Conservation (phyloP, 2,329 filamentous ascomycete genomes). For the Penicillium sp. region DNA sequence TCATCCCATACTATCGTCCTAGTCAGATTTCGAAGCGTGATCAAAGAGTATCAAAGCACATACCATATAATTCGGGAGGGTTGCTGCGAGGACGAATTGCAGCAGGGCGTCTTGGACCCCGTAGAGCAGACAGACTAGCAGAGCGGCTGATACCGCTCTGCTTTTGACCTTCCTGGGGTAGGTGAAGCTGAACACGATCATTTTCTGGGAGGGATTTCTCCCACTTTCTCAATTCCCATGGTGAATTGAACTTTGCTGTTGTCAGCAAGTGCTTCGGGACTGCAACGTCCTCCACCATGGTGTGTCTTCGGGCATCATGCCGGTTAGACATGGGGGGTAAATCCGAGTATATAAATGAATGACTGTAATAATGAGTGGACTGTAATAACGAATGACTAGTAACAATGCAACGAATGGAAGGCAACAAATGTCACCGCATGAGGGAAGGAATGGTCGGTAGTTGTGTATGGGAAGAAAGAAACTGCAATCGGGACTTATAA, state of each 20-base stretch:
- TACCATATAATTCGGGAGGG: constrained; percentile 4
- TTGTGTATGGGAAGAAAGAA: not conserved
- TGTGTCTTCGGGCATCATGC: not conserved
- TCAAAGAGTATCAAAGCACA: not conserved
- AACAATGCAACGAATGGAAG: not conserved
- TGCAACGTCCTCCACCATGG: constrained; percentile 20
- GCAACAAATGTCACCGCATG: not conserved
- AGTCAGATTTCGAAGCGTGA: not conserved
- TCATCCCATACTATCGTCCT: not conserved
- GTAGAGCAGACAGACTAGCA: constrained; percentile 4
- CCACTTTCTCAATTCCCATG: constrained; percentile 19
- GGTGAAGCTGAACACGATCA: constrained; percentile 6
- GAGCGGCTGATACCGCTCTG: constrained; percentile 7
- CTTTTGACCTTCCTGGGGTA: constrained; percentile 1
- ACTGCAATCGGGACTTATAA: not conserved
- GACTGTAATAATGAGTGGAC: constrained; percentile 10
- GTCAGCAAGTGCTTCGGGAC: constrained; percentile 18
- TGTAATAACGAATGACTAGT: not conserved
- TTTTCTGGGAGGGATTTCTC: constrained; percentile 20
- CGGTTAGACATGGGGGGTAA: not conserved
- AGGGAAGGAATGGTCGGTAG: not conserved
- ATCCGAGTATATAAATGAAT: constrained; percentile 4
- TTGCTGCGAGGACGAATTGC: constrained; percentile 8
- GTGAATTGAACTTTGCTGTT: constrained; percentile 20
- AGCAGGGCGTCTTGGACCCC: constrained; percentile 7